Evolutionary conservation across 2,329 filamentous ascomycete species (phyloP).

Genomic region (Aspergillus cejpii): DNA sequence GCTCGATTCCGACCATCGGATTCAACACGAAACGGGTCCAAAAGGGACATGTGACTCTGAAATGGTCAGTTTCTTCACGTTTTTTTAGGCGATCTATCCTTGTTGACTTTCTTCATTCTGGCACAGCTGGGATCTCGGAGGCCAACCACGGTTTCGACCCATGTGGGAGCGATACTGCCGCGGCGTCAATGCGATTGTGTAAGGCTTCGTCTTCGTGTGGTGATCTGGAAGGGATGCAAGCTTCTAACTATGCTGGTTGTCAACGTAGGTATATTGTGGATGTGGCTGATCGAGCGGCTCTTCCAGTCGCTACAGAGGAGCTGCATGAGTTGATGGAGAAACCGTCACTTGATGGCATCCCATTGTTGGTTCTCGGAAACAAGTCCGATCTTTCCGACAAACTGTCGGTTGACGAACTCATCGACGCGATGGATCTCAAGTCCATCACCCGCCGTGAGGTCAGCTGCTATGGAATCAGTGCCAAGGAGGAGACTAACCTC

Average conservation of each 20-base stretch:
- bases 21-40: constrained; percentile 99
- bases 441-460: constrained; percentile 86
- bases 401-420: constrained; percentile 87
- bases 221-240: background rate
- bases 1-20: constrained; percentile 95
- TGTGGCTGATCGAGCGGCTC: constrained; percentile 73
- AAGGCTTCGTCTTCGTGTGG: constrained; percentile 27
- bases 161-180: constrained; percentile 99
- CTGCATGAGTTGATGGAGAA: constrained; percentile 83
- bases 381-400: constrained; percentile 93
- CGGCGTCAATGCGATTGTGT: constrained; percentile 93
- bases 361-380: constrained; percentile 88
- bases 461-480: constrained; percentile 97
- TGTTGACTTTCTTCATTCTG: constrained; percentile 4
- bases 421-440: constrained; percentile 85
- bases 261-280: constrained; percentile 78
- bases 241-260: constrained; percentile 9
- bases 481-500: constrained; percentile 97
- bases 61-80: constrained; percentile 57
- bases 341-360: constrained; percentile 78
- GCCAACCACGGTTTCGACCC: constrained; percentile 89
- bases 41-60: constrained; percentile 94
- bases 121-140: constrained; percentile 84
- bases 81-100: background rate
- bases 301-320: constrained; percentile 84